Base-by-base conservation (phyloP, 192 early-diverging fungal species). In the Backusella australiensis region DNA sequence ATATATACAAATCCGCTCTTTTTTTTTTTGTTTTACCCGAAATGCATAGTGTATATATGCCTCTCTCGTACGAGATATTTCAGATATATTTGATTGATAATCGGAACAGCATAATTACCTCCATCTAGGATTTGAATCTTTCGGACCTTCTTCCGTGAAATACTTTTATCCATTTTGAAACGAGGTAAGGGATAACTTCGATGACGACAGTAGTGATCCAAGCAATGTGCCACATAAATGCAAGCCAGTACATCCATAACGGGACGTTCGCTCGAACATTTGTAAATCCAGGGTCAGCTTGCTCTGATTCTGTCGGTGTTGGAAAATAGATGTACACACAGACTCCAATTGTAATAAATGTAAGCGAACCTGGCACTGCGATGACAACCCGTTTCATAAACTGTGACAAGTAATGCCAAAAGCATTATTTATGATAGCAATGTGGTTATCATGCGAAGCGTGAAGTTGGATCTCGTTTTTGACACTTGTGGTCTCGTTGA, bases 211-310 rank as follows among this genome's bases (percentile, higher is more conserved):
- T 71, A 44, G 76, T 81, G 19, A 77, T 29, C 80, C 80, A 81
- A 6, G 71, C 73, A 49, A 77, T 77, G 36, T 70, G 72, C 80
- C 80, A 77, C 72, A 81, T 81, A 29, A 81, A 70, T 15, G 80
- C 80, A 2, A 75, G 63, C 75, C 80, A 81, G 41, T 71, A 77
- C 71, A 81, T 73, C 80, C 80, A 81, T 8, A 65, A 49, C 26
- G 77, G 80, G 39, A 81, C 71, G 26, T 81, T 76, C 44, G 29
- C 69, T 21, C 80, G 71, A 17, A 77, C 36, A 35, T 81, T 77
- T 9, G 49, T 6, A 29, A 74, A 77, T 7, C 21, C n/a, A 3
- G 72, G 71, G 19, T 59, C 52, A 19, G 38, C 26, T 66, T 52
- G 12, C 52, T 81, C 72, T 65, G 73, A 41, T 23, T 21, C 17